A percentile compares a stretch with the other conserved stretches of the same genome.
Evolutionary conservation across 352 stramenopile genomes (phyloP).

Genomic region (Halophytophthora polymorphica): DNA sequence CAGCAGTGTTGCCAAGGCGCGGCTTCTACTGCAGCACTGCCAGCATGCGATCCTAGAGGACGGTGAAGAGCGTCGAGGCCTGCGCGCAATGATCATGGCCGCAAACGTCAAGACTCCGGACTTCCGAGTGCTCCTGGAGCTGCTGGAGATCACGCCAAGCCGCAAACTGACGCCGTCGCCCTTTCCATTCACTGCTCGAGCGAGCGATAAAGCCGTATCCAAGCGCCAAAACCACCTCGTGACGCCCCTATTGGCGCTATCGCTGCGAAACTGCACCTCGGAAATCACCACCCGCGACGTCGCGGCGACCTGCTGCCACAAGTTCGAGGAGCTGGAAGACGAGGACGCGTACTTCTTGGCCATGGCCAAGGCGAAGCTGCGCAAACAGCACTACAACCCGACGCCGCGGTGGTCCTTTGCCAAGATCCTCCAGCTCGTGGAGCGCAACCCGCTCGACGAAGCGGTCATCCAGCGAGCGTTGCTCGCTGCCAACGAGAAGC

Average conservation of each 20-base stretch:
- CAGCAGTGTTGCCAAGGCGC: slow-evolving; percentile 17
- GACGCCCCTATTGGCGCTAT: slow-evolving; percentile 53
- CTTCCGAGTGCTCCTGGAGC: slow-evolving; percentile 26
- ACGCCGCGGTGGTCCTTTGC: slow-evolving; percentile 39
- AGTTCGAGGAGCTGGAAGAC: slow-evolving; percentile 54
- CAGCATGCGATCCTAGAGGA: slow-evolving; percentile 28
- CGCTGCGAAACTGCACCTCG: slow-evolving; percentile 25
- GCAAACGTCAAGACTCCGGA: slow-evolving; percentile 25
- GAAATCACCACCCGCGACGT: slow-evolving; percentile 22
- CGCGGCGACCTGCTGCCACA: slow-evolving; percentile 23
- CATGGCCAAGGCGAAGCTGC: slow-evolving; percentile 58
- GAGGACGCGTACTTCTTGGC: slow-evolving; percentile 50
- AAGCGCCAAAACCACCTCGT: slow-evolving; percentile 16
- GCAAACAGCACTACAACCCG: slow-evolving; percentile 50
- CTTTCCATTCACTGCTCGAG: not conserved
- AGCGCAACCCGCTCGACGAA: slow-evolving; percentile 59
- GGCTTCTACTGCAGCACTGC: slow-evolving; percentile 31
- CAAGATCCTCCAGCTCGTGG: slow-evolving; percentile 53
- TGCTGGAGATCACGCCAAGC: slow-evolving; percentile 38
- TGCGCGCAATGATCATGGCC: slow-evolving; percentile 46
- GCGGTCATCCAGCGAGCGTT: slow-evolving; percentile 56
- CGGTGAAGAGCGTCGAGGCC: slow-evolving; percentile 30
- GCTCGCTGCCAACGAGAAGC: slow-evolving; percentile 57
- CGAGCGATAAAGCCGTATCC: not conserved
- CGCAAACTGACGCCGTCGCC: slow-evolving; percentile 4